Conservation (phyloP, 176 grass and related monocot species). For the Stipa capillata region DNA sequence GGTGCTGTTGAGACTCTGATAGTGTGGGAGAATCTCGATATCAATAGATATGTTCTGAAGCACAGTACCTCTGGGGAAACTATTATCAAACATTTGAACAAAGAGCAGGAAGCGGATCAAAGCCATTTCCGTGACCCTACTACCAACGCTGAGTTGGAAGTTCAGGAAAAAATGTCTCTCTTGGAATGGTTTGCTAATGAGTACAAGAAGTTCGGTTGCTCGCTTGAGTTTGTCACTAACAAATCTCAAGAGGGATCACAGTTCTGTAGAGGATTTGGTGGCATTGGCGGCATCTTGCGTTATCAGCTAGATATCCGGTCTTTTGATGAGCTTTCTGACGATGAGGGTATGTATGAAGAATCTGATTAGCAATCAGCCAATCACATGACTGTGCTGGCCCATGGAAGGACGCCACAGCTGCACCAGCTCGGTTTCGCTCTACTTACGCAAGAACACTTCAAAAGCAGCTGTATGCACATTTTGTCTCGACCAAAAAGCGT, state of each 20-base stretch:
- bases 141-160: conserved; percentile 36
- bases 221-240: conserved; percentile 45
- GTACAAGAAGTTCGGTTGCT: conserved; percentile 51
- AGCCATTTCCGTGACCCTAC: conserved; percentile 30
- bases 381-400: conserved; percentile 36
- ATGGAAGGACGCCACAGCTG: conserved; percentile 31
- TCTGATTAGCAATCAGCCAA: conserved; percentile 48
- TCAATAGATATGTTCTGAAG: conserved; percentile 39
- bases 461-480: conserved; percentile 22
- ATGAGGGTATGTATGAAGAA: conserved; percentile 39
- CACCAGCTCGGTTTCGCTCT: conserved; percentile 14
- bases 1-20: conserved; percentile 51
- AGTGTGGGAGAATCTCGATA: conserved; percentile 51
- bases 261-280: conserved; percentile 49
- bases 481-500: background rate
- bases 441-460: conserved; percentile 1
- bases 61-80: conserved; percentile 22
- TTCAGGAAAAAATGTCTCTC: conserved; percentile 38
- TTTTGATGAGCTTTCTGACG: conserved; percentile 39
- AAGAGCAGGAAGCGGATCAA: conserved; percentile 40
- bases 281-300: conserved; percentile 46
- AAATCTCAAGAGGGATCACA: conserved; percentile 52
- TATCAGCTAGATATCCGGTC: conserved; percentile 47
- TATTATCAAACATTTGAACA: conserved; percentile 41
- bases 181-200: conserved; percentile 54